Percentiles rank a stretch among this genome's conserved stretches.
These are phyloP conservation scores for Pseudogymnoascus sp. DNA, from an alignment of 2,329 filamentous ascomycete genomes.

Conservation along the genomic window DNA sequence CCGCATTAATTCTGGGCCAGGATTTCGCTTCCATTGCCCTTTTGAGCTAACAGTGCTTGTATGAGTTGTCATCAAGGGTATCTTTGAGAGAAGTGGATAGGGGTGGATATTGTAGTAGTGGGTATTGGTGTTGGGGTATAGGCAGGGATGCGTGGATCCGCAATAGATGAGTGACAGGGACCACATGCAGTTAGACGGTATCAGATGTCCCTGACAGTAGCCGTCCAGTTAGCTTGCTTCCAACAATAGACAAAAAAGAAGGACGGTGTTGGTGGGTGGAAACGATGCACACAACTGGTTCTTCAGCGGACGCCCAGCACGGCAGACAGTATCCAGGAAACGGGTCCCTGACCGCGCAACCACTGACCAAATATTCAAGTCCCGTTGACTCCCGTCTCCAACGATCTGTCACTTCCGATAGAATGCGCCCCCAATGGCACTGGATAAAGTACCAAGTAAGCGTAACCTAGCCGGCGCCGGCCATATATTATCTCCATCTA, in stretches of 20 bases:
- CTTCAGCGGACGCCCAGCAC: neutral
- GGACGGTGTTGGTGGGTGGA: neutral
- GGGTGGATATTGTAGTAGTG: neutral
- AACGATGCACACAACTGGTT: neutral
- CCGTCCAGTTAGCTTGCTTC: neutral
- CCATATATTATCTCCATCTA: neutral
- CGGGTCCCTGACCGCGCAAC: neutral
- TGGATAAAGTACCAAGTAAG: neutral
- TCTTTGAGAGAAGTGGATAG: neutral
- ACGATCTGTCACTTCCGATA: neutral
- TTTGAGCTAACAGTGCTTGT: neutral
- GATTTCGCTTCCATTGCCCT: neutral
- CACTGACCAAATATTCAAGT: neutral
- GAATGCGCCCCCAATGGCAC: neutral
- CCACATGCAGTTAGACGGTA: neutral
- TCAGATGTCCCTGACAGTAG: neutral
- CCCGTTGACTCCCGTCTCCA: neutral
- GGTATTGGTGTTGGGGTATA: neutral
- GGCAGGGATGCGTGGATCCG: neutral
- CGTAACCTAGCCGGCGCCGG: neutral
- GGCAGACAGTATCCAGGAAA: neutral
- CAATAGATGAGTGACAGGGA: slow-evolving; percentile 2
- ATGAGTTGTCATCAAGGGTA: neutral
- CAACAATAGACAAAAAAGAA: neutral
- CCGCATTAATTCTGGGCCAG: neutral